These are phyloP conservation scores for Lepidopterella palustris DNA, from an alignment of 495 filamentous ascomycete species.

Conservation along the genomic window DNA sequence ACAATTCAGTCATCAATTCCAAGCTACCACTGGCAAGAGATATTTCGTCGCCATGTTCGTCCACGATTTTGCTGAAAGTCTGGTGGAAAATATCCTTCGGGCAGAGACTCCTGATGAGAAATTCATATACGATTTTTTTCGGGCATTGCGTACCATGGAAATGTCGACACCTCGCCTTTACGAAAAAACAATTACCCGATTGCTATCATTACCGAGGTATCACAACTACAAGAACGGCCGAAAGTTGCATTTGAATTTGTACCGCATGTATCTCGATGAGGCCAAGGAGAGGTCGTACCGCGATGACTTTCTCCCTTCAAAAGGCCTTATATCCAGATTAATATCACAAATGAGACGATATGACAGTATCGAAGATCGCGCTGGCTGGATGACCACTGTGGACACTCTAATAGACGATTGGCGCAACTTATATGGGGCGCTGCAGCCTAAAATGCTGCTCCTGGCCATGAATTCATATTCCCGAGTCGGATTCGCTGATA, in stretches of 20 bases:
- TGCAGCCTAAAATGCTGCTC: not conserved
- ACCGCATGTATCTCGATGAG: constrained; percentile 10
- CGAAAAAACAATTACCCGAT: constrained; percentile 5
- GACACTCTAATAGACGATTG: constrained; percentile 16
- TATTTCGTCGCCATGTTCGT: constrained; percentile 2
- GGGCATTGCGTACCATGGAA: constrained; percentile 6
- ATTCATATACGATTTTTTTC: constrained; percentile 12
- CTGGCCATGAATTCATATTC: constrained; percentile 45
- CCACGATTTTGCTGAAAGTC: constrained; percentile 1
- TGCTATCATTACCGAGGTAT: constrained; percentile 11
- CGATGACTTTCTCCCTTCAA: constrained; percentile 3
- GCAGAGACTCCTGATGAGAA: constrained; percentile 10
- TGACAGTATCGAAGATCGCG: not conserved
- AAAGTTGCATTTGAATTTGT: constrained; percentile 12
- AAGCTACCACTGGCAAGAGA: not conserved
- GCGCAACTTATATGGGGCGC: constrained; percentile 14
- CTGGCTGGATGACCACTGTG: not conserved
- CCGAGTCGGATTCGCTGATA: constrained; percentile 45
- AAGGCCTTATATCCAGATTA: constrained; percentile 2
- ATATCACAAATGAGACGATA: constrained; percentile 1
- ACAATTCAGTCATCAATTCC: constrained; percentile 15
- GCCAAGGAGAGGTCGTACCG: not conserved
- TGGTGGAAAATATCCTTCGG: constrained; percentile 5
- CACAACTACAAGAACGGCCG: constrained; percentile 10
- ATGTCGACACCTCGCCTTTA: constrained; percentile 6